Evolutionary conservation across 805 yeast genomes (phyloP).

Genomic region (Saccharomycopsis fermentans): DNA sequence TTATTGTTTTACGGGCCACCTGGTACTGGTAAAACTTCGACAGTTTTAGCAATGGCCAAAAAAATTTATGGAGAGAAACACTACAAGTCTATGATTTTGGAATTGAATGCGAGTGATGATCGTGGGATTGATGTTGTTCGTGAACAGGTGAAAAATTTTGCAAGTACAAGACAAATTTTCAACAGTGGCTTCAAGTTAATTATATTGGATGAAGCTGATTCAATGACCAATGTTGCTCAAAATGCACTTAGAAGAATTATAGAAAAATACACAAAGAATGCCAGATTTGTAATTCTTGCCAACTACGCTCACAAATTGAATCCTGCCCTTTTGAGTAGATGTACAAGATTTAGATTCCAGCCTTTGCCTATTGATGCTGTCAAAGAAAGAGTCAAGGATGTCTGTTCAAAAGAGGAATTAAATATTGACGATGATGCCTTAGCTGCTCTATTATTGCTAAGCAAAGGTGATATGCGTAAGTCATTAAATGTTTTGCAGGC

Average conservation of each 20-base stretch:
- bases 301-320: conserved; percentile 92
- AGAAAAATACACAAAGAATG: conserved; percentile 87
- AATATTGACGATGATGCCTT: conserved; percentile 49
- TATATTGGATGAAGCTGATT: conserved; percentile 92
- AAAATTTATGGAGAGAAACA: conserved; percentile 74
- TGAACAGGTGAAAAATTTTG: conserved; percentile 92
- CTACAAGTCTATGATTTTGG: conserved; percentile 83
- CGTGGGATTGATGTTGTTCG: conserved; percentile 98
- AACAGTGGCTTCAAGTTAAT: conserved; percentile 76
- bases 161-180: conserved; percentile 91
- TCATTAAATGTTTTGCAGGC: conserved; percentile 92
- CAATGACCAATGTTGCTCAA: conserved; percentile 84
- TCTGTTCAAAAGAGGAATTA: conserved; percentile 59
- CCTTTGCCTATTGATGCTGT: conserved; percentile 69
- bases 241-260: conserved; percentile 71
- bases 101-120: conserved; percentile 93
- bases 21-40: conserved; percentile 88
- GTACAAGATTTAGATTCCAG: conserved; percentile 88
- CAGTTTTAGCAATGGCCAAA: conserved; percentile 75
- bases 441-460: conserved; percentile 52
- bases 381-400: conserved; percentile 53
- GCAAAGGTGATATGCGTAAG: conserved; percentile 95
- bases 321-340: conserved; percentile 89
- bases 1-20: conserved; percentile 92
- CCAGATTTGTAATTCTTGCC: conserved; percentile 92